Base-by-base conservation (phyloP, 1,284 basidiomycete species). In the Ustilago esculenta region DNA sequence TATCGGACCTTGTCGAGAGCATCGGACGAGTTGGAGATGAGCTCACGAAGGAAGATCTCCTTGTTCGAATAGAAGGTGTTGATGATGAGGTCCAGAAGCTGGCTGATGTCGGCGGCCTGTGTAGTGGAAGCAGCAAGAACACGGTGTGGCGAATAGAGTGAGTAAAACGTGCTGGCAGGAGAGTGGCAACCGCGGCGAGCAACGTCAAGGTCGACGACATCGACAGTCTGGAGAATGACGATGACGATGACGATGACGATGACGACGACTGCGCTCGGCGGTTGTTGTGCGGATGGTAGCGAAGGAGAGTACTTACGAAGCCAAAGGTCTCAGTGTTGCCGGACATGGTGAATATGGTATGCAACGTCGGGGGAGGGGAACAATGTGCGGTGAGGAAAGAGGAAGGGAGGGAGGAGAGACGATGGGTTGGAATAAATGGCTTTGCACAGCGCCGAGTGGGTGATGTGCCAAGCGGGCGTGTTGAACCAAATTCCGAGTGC, bases 61-160 rank as follows among this genome's bases (percentile, higher is more conserved):
- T 81, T 80, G 74, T 77, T 77, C 24, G 68, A 71, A 77, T 81
- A 81, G 75, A 81, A 79, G 36, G 80, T 79, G 78, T 81, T 81
- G 79, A 80, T 77, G 61, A 81, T 81, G 59, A 81, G 69, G 61
- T 81, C 80, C 53, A 81, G 58, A 63, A 81, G 68, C 69, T 80
- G 76, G 64, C 72, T 75, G 68, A 79, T 77, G 63, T 76, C 72
- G 65, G 77, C 75, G 67, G 77, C 75, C 65, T 72, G 42, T 54
- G 7, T 5, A 17, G 17, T 12, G 40, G 1, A 18, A 37, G 17
- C n/a, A 34, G 20, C 10, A 20, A 29, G 7, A 25, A 25, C 10
- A 5, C 17, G 15, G 11, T 5, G n/a, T n/a, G 17, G 23, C 43
- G 14, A 18, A 23, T n/a, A 15, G 12, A 29, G 56, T 64, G 44